Conservation (phyloP, 345 rosid genomes). For the Clarkia xantiana region DNA sequence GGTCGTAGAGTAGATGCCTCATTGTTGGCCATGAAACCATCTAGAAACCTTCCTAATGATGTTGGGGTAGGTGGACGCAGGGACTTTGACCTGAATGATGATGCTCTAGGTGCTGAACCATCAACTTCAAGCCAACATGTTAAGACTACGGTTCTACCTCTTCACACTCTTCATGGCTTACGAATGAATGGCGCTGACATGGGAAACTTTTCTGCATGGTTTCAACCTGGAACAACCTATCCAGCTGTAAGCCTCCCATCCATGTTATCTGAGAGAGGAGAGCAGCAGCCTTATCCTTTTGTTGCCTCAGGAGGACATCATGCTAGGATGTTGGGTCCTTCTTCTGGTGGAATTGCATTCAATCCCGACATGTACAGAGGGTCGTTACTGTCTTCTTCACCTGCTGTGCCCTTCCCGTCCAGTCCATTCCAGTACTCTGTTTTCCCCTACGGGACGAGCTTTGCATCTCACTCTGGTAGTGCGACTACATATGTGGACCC, state of each 20-base stretch:
- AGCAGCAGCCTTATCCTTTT: conserved; percentile 41
- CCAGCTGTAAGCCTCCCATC: conserved; percentile 49
- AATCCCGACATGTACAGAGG: conserved; percentile 50
- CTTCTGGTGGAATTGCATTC: conserved; percentile 38
- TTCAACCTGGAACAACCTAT: conserved; percentile 39
- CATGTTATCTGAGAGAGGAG: conserved; percentile 51
- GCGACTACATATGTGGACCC: conserved; percentile 60
- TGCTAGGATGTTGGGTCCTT: conserved; percentile 55
- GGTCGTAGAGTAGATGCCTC: conserved; percentile 23
- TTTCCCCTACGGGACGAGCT: conserved; percentile 47
- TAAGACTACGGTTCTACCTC: conserved; percentile 32
- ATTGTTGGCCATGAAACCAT: conserved; percentile 22
- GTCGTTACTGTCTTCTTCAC: conserved; percentile 62
- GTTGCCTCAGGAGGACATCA: conserved; percentile 43
- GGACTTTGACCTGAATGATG: conserved; percentile 87
- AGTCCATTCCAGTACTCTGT: conserved; percentile 56
- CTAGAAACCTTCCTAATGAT: conserved; percentile 17
- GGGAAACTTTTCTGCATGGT: conserved; percentile 39
- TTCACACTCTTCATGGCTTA: conserved; percentile 35
- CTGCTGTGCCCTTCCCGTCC: conserved; percentile 56
- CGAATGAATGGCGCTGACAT: conserved; percentile 9
- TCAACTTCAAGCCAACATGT: conserved; percentile 25
- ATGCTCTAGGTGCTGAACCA: conserved; percentile 52
- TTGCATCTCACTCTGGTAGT: conserved; percentile 48
- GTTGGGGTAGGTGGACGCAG: conserved; percentile 26